Evolutionary conservation across 345 rosid species (phyloP).

Genomic region (Eucalyptus regnans): DNA sequence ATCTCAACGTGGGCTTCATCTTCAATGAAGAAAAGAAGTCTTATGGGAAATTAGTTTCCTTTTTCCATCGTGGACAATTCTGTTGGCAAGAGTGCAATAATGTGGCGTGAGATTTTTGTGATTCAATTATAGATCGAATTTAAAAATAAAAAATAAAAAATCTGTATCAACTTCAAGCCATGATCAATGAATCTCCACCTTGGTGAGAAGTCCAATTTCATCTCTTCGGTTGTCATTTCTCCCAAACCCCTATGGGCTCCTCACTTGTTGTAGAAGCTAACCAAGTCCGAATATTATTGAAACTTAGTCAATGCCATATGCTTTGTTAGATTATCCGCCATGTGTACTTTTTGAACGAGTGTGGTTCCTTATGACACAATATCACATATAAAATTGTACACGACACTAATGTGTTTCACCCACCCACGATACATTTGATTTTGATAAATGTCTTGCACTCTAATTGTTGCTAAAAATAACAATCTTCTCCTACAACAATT

Average conservation of each 20-base stretch:
- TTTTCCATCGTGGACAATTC: no score
- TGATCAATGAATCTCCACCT: not conserved
- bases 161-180: not conserved
- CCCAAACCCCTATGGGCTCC: not conserved
- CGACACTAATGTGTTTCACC: not conserved
- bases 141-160: not conserved
- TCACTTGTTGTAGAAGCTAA: not conserved
- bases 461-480: no score
- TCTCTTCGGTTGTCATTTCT: not conserved
- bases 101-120: not conserved
- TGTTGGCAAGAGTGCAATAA: no score
- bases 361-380: not conserved
- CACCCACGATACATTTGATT: no score
- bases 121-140: not conserved
- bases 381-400: not conserved
- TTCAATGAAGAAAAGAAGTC: no score
- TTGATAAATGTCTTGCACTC: no score
- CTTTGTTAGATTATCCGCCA: not conserved
- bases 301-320: not conserved
- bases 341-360: not conserved
- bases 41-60: no score
- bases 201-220: not conserved
- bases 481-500: no score
- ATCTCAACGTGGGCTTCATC: no score
- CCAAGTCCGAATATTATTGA: not conserved